These are phyloP conservation scores for Acanthamoeba royreba DNA, from an alignment of 208 protist genomes.

Conservation along the genomic window DNA sequence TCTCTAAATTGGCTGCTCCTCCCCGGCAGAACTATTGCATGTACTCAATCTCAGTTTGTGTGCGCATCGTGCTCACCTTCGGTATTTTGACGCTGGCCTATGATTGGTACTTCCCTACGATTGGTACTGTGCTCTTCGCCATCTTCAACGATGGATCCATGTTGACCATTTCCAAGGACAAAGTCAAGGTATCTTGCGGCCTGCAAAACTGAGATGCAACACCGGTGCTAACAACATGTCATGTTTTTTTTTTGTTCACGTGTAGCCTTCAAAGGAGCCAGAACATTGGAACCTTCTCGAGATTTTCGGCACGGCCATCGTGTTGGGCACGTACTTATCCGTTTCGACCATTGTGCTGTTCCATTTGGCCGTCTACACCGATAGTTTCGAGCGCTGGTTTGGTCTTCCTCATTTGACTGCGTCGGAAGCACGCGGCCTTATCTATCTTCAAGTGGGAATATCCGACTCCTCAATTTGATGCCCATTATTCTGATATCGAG, in stretches of 20 bases:
- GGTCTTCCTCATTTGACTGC: background rate
- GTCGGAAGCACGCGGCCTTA: slow-evolving; percentile 62
- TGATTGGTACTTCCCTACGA: slow-evolving; percentile 59
- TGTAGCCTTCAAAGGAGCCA: slow-evolving; percentile 51
- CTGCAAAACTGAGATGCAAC: too few relatives aligned
- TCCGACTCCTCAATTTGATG: background rate
- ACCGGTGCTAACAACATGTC: background rate
- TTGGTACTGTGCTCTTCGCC: slow-evolving; percentile 67
- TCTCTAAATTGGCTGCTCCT: background rate
- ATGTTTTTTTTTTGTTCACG: background rate
- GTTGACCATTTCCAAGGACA: slow-evolving; percentile 11
- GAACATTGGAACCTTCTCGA: slow-evolving; percentile 65
- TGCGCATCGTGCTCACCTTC: slow-evolving; percentile 4
- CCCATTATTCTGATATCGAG: background rate
- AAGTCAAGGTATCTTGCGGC: background rate
- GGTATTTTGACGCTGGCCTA: background rate
- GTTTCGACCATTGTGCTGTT: slow-evolving; percentile 70
- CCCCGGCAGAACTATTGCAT: slow-evolving; percentile 1
- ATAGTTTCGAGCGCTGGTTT: background rate
- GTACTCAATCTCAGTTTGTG: background rate
- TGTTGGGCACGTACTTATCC: background rate
- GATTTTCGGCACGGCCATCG: slow-evolving; percentile 64
- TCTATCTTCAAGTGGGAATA: slow-evolving; percentile 64
- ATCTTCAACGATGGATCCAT: slow-evolving; percentile 69
- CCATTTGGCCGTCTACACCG: slow-evolving; percentile 37